Base-by-base conservation (phyloP, 179 eudicot species). In the Gypsophila paniculata region DNA sequence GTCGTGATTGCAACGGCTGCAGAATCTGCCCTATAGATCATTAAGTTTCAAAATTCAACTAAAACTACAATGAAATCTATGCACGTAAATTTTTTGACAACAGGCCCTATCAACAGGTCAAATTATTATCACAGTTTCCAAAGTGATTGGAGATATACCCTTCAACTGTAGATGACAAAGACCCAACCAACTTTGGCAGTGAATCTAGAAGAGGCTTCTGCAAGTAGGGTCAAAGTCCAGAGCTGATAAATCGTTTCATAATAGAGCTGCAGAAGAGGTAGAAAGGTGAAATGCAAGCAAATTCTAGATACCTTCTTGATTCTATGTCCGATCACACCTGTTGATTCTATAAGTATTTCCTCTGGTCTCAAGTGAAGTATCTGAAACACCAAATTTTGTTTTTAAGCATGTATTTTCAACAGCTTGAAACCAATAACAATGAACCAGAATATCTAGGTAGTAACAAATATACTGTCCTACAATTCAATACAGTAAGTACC, bases 1-100 rank as follows among this genome's bases (percentile, higher is more conserved):
- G 98, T 93, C 5, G 97, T 93, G 82, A 93, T 93, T 61, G 97
- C 98, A 60, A 93, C 94, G 48, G 98, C 97, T 60, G 98, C 97
- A 61, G 91, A 91, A 80, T 89, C 89, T 75, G 90, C 98, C 81
- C 98, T 93, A 88, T 75, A 86, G 21, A 70, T 51, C 65, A 61
- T 71, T 77, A 51, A 70, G 71, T 69, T 77, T 70, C 66, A 69
- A 63, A 69, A 55, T 18, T 12, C 51, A 17, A 53, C 38, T 6
- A 25, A 71, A 10, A 21, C 49, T 52, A 10, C 15, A 69, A 54
- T 29, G 78, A 39, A 71, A 14, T 46, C n/a, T 4, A 72, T 11
- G 53, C 61, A 76, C 12, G 26, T 32, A 9, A 61, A 61, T 18
- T 52, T 21, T 29, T 6, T 21, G 65, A 72, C 23, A 25, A 55